A percentile compares a stretch with the other conserved stretches of the same genome.
Conservation (phyloP, 2,329 filamentous ascomycete species). For the Lachnellula cervina region DNA sequence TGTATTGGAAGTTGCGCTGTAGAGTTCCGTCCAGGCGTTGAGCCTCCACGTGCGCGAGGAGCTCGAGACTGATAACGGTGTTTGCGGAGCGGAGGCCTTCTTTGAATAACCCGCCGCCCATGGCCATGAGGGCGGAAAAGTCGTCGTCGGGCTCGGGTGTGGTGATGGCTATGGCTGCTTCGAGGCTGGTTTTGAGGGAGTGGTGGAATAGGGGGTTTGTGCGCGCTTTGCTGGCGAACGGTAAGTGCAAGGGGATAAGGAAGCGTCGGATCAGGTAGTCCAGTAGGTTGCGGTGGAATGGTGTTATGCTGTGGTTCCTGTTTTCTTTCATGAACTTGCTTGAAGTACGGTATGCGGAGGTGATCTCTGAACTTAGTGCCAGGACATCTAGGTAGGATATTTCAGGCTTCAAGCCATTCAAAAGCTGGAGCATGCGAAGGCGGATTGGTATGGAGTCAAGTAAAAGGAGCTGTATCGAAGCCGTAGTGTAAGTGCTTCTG, state of each 20-base stretch:
- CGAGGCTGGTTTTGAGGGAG: conserved; percentile 42
- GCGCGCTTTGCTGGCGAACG: conserved; percentile 39
- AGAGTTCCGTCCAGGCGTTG: conserved; percentile 28
- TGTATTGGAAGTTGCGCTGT: conserved; percentile 25
- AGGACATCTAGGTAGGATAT: conserved; percentile 44
- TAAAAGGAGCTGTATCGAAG: conserved; percentile 45
- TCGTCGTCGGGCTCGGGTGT: conserved; percentile 19
- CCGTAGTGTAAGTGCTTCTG: conserved; percentile 38
- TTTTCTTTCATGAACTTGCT: not conserved
- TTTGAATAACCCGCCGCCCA: conserved; percentile 39
- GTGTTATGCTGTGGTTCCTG: conserved; percentile 10
- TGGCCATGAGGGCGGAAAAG: conserved; percentile 36
- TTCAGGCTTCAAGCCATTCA: conserved; percentile 42
- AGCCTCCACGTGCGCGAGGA: conserved; percentile 39
- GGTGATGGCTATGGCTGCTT: conserved; percentile 32
- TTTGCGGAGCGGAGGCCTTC: conserved; percentile 31
- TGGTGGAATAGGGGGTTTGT: conserved; percentile 42
- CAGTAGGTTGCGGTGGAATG: conserved; percentile 44
- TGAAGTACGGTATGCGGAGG: conserved; percentile 2
- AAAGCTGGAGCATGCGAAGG: conserved; percentile 39
- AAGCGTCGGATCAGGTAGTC: conserved; percentile 49
- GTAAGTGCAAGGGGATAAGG: conserved; percentile 47
- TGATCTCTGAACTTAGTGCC: conserved; percentile 42
- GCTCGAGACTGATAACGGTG: conserved; percentile 37
- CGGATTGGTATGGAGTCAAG: conserved; percentile 41